A percentile compares a stretch with the other conserved stretches of the same genome.
phyloP scores from a whole-genome alignment of 1,284 basidiomycete genomes.

The Phylloporus sp. region DNA sequence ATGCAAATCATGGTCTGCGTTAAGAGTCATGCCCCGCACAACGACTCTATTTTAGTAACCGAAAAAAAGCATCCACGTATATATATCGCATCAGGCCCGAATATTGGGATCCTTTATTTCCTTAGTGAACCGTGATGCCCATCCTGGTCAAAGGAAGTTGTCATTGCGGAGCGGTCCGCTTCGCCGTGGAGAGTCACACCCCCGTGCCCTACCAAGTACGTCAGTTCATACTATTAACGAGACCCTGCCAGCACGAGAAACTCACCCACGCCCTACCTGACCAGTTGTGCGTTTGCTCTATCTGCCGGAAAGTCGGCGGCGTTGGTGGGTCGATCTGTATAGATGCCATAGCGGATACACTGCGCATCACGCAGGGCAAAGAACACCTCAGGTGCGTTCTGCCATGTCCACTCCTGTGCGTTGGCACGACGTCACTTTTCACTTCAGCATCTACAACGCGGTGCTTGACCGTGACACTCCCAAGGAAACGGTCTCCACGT shows the following conservation, averaged over 20 bases:
- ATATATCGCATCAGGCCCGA: background rate
- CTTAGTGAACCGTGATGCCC: constrained; percentile 44
- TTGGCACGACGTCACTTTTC: too few relatives aligned
- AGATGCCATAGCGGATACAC: constrained; percentile 50
- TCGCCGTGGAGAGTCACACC: constrained; percentile 56
- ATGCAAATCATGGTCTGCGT: too few relatives aligned
- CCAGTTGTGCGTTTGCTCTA: constrained; percentile 62
- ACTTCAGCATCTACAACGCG: constrained; percentile 58
- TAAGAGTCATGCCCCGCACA: background rate
- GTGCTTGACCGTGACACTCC: constrained; percentile 56
- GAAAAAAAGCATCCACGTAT: background rate
- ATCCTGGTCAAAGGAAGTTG: constrained; percentile 59
- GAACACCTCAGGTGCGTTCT: constrained; percentile 52
- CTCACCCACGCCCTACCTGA: background rate
- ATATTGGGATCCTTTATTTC: background rate
- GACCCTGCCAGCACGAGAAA: too few relatives aligned
- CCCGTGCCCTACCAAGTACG: constrained; percentile 61
- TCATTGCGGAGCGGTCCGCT: constrained; percentile 62
- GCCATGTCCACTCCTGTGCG: too few relatives aligned
- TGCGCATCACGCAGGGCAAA: constrained; percentile 52
- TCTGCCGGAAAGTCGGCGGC: constrained; percentile 67
- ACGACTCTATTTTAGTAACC: background rate
- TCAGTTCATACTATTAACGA: too few relatives aligned
- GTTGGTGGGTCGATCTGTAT: constrained; percentile 63
- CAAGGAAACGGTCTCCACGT: constrained; percentile 48